A percentile compares a stretch with the other conserved stretches of the same genome.
Evolutionary conservation across 1,139 yeast species (phyloP).

Genomic region (Saccharomyces uvarum): DNA sequence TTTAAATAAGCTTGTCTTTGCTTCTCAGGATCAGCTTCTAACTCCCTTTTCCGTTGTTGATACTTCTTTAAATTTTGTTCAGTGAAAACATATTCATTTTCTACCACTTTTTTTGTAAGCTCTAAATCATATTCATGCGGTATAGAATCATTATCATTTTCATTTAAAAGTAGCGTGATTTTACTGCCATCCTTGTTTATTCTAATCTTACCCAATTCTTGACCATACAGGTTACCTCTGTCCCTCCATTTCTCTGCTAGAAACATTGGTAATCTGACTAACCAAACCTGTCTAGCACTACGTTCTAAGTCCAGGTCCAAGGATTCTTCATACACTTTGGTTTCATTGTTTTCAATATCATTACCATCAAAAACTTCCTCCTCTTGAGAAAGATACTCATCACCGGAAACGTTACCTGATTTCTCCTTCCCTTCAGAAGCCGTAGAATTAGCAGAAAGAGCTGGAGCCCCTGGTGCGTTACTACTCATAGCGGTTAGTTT

Average conservation of each 20-base stretch:
- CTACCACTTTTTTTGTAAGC: conserved; percentile 69
- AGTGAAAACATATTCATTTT: conserved; percentile 81
- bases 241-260: conserved; percentile 77
- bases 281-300: conserved; percentile 72
- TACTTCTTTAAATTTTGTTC: conserved; percentile 74
- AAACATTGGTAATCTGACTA: conserved; percentile 82
- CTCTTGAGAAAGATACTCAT: conserved; percentile 35
- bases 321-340: conserved; percentile 43
- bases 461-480: not conserved
- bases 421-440: not conserved
- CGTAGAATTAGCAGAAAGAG: not conserved
- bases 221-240: conserved; percentile 54
- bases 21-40: conserved; percentile 34
- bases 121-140: conserved; percentile 82
- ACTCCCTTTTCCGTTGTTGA: conserved; percentile 45
- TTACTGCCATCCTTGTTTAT: conserved; percentile 48
- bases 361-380: conserved; percentile 39
- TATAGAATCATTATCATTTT: conserved; percentile 42
- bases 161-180: conserved; percentile 52
- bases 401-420: conserved; percentile 26
- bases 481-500: not conserved
- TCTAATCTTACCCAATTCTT: conserved; percentile 73
- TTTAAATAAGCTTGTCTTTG: conserved; percentile 37
- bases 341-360: conserved; percentile 34
- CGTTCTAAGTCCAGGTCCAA: conserved; percentile 52